A percentile compares a stretch with the other conserved stretches of the same genome.
Evolutionary conservation across 1,139 yeast genomes (phyloP).

Genomic region (Hyphopichia wangnamkhiaoensis): DNA sequence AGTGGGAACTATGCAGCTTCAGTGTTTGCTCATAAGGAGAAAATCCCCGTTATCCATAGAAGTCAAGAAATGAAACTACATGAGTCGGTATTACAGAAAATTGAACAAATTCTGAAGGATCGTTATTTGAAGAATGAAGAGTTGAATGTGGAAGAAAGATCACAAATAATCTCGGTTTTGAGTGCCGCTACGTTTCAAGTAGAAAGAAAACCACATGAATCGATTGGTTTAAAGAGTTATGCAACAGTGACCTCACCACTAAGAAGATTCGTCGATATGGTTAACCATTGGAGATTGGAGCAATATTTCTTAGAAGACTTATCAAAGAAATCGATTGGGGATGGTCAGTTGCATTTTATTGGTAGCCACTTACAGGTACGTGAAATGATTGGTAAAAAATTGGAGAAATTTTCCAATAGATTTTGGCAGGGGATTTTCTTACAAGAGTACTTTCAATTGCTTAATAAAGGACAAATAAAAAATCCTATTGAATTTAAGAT

Average conservation of each 20-base stretch:
- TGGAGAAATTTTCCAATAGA: conserved; percentile 25
- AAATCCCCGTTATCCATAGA: conserved; percentile 60
- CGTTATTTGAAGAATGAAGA: conserved; percentile 17
- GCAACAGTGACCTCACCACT: conserved; percentile 88
- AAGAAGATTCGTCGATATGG: conserved; percentile 79
- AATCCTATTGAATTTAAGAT: conserved; percentile 26
- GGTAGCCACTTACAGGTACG: conserved; percentile 33
- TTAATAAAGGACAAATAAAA: conserved; percentile 15
- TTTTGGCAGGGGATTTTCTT: conserved; percentile 46
- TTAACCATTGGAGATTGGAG: conserved; percentile 66
- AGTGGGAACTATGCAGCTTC: conserved; percentile 70
- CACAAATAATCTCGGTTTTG: conserved; percentile 23
- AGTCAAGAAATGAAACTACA: conserved; percentile 35
- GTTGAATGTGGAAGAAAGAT: conserved; percentile 18
- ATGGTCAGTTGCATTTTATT: conserved; percentile 17
- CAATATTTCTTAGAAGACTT: conserved; percentile 20
- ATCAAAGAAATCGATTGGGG: conserved; percentile 6
- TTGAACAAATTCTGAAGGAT: conserved; percentile 34
- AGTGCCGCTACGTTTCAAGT: conserved; percentile 35
- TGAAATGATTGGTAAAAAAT: conserved; percentile 27
- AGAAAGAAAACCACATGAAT: conserved; percentile 51
- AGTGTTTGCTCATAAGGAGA: conserved; percentile 40
- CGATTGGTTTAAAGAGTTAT: conserved; percentile 65
- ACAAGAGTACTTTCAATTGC: conserved; percentile 24
- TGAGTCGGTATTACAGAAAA: conserved; percentile 35